Evolutionary conservation across 371 early-diverging fungal genomes (phyloP), one percentile per base, ranked within the genome.

Genomic region (Saksenaea oblongispora): DNA sequence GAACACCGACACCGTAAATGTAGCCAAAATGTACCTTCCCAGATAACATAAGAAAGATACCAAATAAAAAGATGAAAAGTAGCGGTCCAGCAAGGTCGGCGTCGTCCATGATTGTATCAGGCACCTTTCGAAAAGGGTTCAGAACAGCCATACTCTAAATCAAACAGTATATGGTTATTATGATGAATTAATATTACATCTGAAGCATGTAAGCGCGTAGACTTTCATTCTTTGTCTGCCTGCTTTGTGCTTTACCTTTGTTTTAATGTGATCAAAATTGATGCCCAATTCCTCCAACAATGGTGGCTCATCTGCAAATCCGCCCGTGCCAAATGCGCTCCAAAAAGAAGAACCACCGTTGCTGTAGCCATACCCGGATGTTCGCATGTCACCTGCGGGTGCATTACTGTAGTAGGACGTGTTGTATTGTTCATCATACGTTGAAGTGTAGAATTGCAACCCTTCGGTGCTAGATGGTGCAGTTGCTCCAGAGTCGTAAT

Each of bases 11-110:
- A 26, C 97, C 99, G 65, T 98, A 98, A 58, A 98, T 95, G 66
- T 96, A 98, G 14, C 97, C 96, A 80, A 98, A 98, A 72, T 97
- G 95, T 27, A 90, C 86, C 72, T 97, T 97, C 63, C 96, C 94
- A 17, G 95, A 87, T 85, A 95, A 59, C 58, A 81, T 83, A 71
- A 96, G 73, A 66, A 93, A 94, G 22, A 91, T 90, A 55, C 97
- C 98, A 74, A 96, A 92, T 39, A 92, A 78, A 31, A 97, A 82
- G 62, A 92, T 90, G 67, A 97, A 97, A 24, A 97, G 64, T 36
- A 97, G 72, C 34, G 98, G 98, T 0, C 98, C 98, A 5, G 95
- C 95, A 70, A 98, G 83, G 75, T 98, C 98, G 4, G 96, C 86
- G 70, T 98, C 95, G 58, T 92, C 93, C 90, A 97, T 95, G 60